These are phyloP conservation scores for Friedmanniomyces simplex DNA, from an alignment of 495 filamentous ascomycete species.

Conservation along the genomic window DNA sequence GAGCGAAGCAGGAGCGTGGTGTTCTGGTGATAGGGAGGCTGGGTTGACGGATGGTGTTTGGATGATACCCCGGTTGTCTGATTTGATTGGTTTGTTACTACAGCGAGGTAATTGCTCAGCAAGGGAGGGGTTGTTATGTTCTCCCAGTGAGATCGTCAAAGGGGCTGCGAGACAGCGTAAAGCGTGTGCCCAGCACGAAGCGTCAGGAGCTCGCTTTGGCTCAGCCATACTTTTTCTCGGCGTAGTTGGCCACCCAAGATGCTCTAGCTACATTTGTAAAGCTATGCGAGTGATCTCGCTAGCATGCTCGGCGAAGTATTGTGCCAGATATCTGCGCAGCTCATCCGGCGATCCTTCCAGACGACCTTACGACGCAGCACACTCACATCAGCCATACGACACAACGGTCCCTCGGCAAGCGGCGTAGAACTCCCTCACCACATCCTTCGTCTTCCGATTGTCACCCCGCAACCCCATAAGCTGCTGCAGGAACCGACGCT, in stretches of 20 bases:
- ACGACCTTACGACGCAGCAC: background rate
- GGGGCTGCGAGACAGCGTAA: too few relatives aligned
- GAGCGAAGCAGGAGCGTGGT: too few relatives aligned
- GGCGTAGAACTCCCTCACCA: constrained; percentile 60
- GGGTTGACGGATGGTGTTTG: background rate
- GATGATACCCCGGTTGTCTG: background rate
- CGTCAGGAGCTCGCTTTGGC: too few relatives aligned
- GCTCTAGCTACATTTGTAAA: too few relatives aligned
- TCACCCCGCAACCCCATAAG: constrained; percentile 51
- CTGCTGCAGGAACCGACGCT: constrained; percentile 49
- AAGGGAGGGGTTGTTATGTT: background rate
- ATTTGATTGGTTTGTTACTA: background rate
- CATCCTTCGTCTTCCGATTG: constrained; percentile 44
- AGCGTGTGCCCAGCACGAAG: too few relatives aligned
- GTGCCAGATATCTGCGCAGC: background rate
- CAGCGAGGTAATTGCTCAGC: background rate
- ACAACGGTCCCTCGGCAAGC: constrained; percentile 49
- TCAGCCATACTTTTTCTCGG: too few relatives aligned
- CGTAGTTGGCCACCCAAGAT: too few relatives aligned
- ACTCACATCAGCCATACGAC: constrained; percentile 3
- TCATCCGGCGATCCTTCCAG: background rate
- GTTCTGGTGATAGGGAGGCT: too few relatives aligned
- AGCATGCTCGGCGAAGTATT: background rate
- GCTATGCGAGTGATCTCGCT: background rate
- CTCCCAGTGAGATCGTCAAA: background rate